A percentile compares a stretch with the other conserved stretches of the same genome.
Evolutionary conservation across 176 grass and related monocot genomes (phyloP).

Genomic region (Raddia guianensis): DNA sequence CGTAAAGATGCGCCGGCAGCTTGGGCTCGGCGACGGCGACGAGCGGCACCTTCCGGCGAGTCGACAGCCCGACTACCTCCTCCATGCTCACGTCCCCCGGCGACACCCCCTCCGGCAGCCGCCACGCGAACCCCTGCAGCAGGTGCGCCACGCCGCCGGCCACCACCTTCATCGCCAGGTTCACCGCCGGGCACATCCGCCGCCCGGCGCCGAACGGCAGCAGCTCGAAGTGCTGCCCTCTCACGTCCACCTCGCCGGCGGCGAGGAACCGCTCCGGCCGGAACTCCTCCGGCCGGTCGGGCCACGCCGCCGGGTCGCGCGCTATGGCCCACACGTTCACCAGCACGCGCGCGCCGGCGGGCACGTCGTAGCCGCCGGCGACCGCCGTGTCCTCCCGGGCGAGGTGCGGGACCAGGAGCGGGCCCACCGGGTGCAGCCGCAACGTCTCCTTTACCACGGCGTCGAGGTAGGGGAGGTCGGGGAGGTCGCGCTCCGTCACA

Average conservation of each 20-base stretch:
- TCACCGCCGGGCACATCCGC: slow-evolving; percentile 61
- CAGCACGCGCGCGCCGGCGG: slow-evolving; percentile 47
- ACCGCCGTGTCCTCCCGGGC: slow-evolving; percentile 46
- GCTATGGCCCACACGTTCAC: slow-evolving; percentile 68
- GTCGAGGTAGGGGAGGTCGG: slow-evolving; percentile 56
- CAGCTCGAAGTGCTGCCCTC: slow-evolving; percentile 61
- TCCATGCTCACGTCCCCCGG: slow-evolving; percentile 48
- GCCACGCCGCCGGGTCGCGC: slow-evolving; percentile 60
- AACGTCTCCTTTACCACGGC: slow-evolving; percentile 73
- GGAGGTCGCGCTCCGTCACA: slow-evolving; percentile 57
- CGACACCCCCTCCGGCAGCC: slow-evolving; percentile 45
- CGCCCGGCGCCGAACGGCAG: slow-evolving; percentile 65
- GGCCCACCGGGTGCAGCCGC: slow-evolving; percentile 62
- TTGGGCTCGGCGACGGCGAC: slow-evolving; percentile 47
- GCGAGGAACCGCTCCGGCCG: slow-evolving; percentile 47
- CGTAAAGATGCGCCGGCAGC: slow-evolving; percentile 46
- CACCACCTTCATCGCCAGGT: slow-evolving; percentile 62
- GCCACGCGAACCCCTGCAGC: slow-evolving; percentile 59
- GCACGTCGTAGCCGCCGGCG: slow-evolving; percentile 66
- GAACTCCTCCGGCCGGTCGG: slow-evolving; percentile 59
- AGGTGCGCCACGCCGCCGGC: slow-evolving; percentile 49
- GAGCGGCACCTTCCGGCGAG: slow-evolving; percentile 45
- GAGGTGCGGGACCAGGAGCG: slow-evolving; percentile 54
- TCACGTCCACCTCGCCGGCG: slow-evolving; percentile 39
- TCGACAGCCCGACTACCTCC: slow-evolving; percentile 48